phyloP scores from a whole-genome alignment of 2,329 filamentous ascomycete genomes.

The Aspergillus jensenii region DNA sequence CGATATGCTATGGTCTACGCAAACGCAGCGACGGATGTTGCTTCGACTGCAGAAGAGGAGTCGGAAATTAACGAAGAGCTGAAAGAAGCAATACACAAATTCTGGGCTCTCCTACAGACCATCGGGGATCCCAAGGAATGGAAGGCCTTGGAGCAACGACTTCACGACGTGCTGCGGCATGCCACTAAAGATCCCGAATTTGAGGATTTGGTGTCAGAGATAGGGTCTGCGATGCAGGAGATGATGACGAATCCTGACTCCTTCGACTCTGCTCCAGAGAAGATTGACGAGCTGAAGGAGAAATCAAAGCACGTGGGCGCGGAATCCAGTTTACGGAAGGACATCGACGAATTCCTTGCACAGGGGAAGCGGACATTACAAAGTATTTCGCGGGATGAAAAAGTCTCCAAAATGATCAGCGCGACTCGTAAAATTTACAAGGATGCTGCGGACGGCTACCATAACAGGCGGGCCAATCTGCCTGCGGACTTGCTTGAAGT shows the following conservation, averaged over 20 bases:
- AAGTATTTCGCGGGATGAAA: slow-evolving; percentile 69
- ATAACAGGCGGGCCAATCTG: slow-evolving; percentile 68
- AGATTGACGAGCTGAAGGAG: slow-evolving; percentile 59
- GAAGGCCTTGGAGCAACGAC: slow-evolving; percentile 68
- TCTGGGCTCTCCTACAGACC: slow-evolving; percentile 76
- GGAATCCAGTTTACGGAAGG: slow-evolving; percentile 67
- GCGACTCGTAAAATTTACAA: slow-evolving; percentile 67
- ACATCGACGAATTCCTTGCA: slow-evolving; percentile 69
- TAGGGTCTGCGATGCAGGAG: slow-evolving; percentile 73
- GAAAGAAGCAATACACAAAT: slow-evolving; percentile 72
- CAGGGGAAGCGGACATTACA: slow-evolving; percentile 68
- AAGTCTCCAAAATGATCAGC: slow-evolving; percentile 67
- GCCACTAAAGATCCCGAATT: slow-evolving; percentile 78
- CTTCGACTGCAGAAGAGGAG: slow-evolving; percentile 67
- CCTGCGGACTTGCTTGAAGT: slow-evolving; percentile 74
- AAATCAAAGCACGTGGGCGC: slow-evolving; percentile 60
- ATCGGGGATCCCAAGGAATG: slow-evolving; percentile 75
- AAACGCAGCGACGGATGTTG: slow-evolving; percentile 66
- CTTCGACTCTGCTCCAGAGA: slow-evolving; percentile 71
- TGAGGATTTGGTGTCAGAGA: slow-evolving; percentile 70
- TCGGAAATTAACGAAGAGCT: slow-evolving; percentile 71
- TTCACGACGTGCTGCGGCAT: slow-evolving; percentile 71
- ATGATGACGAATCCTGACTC: slow-evolving; percentile 85
- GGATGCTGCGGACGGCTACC: slow-evolving; percentile 66
- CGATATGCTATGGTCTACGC: slow-evolving; percentile 79